A percentile compares a stretch with the other conserved stretches of the same genome.
phyloP scores from a whole-genome alignment of 805 yeast species.

The Schwanniomyces yamadae region DNA sequence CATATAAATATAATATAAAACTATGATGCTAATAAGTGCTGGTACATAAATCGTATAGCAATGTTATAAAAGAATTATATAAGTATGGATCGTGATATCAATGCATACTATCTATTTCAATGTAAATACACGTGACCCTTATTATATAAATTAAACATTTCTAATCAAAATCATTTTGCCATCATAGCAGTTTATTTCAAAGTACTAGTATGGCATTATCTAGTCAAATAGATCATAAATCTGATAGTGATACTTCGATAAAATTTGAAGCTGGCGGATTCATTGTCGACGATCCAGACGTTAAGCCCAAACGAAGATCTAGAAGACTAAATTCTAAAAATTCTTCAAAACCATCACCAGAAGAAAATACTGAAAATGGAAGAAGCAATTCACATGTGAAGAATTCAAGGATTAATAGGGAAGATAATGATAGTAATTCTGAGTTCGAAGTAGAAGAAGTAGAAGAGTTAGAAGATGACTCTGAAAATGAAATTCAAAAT shows the following conservation, averaged over 20 bases:
- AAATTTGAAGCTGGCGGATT: constrained; percentile 39
- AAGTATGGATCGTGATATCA: too few relatives aligned
- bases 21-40: too few relatives aligned
- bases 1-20: too few relatives aligned
- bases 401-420: constrained; percentile 8
- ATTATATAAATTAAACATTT: too few relatives aligned
- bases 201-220: too few relatives aligned
- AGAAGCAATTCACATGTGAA: constrained; percentile 2
- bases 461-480: constrained; percentile 15
- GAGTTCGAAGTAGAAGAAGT: constrained; percentile 25
- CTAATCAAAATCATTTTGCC: too few relatives aligned
- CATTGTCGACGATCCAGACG: constrained; percentile 36
- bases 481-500: constrained; percentile 23
- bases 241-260: constrained; percentile 1
- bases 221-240: constrained; percentile 1
- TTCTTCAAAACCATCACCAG: constrained; percentile 25
- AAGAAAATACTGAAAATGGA: constrained; percentile 12
- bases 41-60: too few relatives aligned
- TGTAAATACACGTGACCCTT: too few relatives aligned
- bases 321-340: constrained; percentile 11
- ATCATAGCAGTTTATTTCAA: too few relatives aligned
- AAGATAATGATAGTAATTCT: constrained; percentile 33
- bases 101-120: too few relatives aligned
- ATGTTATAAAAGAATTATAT: too few relatives aligned
- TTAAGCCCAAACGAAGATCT: constrained; percentile 18